Base-by-base conservation (phyloP, 208 protist genomes). In the Phytomonas francai region DNA sequence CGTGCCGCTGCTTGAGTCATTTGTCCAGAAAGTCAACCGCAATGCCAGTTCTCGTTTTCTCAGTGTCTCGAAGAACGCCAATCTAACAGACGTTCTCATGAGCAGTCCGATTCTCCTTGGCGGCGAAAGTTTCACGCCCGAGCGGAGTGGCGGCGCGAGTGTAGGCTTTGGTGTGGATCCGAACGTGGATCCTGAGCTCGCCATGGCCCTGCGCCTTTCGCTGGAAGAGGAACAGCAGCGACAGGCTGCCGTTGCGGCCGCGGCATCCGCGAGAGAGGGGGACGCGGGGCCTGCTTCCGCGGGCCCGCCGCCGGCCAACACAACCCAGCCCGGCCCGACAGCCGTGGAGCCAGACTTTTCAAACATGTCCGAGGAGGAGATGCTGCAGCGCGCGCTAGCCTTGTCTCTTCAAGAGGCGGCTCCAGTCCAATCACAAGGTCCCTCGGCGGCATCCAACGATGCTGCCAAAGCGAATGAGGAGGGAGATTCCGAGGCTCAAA, bases 221-320 rank as follows among this genome's bases (percentile, higher is more conserved):
- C 89, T 98, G 79, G 95, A 98, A 74, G 95, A 98, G 68, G 92
- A 98, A 67, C 77, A 94, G 76, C 91, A 90, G 73, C 80, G 93
- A 30, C 83, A 93, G 69, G 91, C 94, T 12, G 87, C 80, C 5
- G 87, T 62, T 0, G 83, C 85, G 5, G 79, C 79, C 0, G 76
- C 68, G 19, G 59, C 59, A 30, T 28, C 68, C 16, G 36, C 64
- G 8, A 22, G 63, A 11, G 25, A 63, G 2, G 54, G 72, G 0
- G 32, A 16, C 31, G 75, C 67, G 27, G 79, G 29, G 14, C 34
- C 74, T 22, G 6, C 42, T 11, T 56, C 51, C 56, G 67, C 27
- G 32, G 27, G 42, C 27, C 51, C 65, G 57, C 39, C 59, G 1
- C 49, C 64, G 34, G 59, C 68, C 14, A 16, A 69, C 16, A 56